Evolutionary conservation across 495 filamentous ascomycete species (phyloP).

Genomic region (Annulohypoxylon maeteangense): DNA sequence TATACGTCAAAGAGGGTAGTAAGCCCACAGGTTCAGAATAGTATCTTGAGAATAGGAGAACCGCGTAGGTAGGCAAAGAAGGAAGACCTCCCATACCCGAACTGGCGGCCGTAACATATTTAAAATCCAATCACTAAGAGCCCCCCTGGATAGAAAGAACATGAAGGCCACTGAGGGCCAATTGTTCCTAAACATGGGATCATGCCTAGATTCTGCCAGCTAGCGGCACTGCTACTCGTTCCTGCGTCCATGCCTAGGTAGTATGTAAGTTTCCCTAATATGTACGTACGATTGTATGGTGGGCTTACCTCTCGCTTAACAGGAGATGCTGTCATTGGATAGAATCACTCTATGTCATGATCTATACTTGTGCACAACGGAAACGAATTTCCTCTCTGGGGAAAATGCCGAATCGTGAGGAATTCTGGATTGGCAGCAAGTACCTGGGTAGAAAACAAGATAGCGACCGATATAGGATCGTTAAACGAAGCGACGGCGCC

Average conservation of each 20-base stretch:
- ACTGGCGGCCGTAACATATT: slow-evolving; percentile 17
- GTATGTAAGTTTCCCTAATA: slow-evolving; percentile 6
- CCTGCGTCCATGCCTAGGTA: background rate
- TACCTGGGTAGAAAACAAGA: slow-evolving; percentile 4
- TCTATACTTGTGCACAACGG: slow-evolving; percentile 18
- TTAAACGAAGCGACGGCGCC: slow-evolving; percentile 13
- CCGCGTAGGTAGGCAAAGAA: slow-evolving; percentile 5
- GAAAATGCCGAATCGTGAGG: slow-evolving; percentile 13
- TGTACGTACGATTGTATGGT: background rate
- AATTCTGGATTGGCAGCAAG: slow-evolving; percentile 19
- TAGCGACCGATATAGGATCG: slow-evolving; percentile 5
- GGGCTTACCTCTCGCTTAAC: slow-evolving; percentile 27
- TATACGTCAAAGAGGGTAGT: slow-evolving; percentile 60
- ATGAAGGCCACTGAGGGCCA: slow-evolving; percentile 12
- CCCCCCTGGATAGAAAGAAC: slow-evolving; percentile 23
- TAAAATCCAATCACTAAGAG: slow-evolving; percentile 14
- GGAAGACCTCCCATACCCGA: background rate
- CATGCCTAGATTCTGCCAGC: slow-evolving; percentile 23
- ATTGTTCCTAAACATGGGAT: background rate
- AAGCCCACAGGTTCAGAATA: slow-evolving; percentile 22
- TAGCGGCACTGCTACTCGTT: slow-evolving; percentile 19
- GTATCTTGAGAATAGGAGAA: slow-evolving; percentile 18
- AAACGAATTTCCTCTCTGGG: slow-evolving; percentile 34
- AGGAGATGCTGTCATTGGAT: slow-evolving; percentile 22
- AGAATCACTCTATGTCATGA: slow-evolving; percentile 10